Conservation (phyloP, 2,329 filamentous ascomycete species). For the Didymella segeticola region DNA sequence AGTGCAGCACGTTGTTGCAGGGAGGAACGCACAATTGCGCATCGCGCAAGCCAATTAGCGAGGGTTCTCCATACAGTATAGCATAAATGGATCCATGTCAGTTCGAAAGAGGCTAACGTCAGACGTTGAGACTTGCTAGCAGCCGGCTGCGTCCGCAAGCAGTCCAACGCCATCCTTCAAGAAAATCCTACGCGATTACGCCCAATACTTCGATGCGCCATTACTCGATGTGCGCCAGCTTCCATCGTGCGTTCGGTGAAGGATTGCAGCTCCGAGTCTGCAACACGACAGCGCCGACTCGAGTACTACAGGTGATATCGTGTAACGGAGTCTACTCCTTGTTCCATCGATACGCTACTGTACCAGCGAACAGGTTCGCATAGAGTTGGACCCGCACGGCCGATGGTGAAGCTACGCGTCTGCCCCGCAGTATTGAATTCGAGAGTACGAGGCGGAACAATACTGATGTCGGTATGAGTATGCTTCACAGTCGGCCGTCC, state of each 20-base stretch:
- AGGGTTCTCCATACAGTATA: slow-evolving; percentile 9
- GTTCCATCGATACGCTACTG: slow-evolving; percentile 28
- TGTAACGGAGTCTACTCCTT: slow-evolving; percentile 27
- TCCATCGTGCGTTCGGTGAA: slow-evolving; percentile 7
- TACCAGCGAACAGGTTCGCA: slow-evolving; percentile 34
- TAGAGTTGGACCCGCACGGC: slow-evolving; percentile 18
- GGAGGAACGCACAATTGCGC: slow-evolving; percentile 4
- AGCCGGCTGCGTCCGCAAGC: slow-evolving; percentile 40
- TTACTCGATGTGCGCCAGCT: slow-evolving; percentile 19
- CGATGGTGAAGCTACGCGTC: slow-evolving; percentile 26
- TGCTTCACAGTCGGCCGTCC: slow-evolving; percentile 12
- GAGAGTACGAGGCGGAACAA: slow-evolving; percentile 2
- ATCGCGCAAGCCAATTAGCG: slow-evolving; percentile 13
- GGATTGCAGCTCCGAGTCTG: slow-evolving; percentile 6
- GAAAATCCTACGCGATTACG: slow-evolving; percentile 3
- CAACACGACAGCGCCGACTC: slow-evolving; percentile 20
- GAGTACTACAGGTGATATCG: slow-evolving; percentile 7
- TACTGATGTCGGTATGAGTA: slow-evolving; percentile 3
- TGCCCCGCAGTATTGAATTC: slow-evolving; percentile 43
- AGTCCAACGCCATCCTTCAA: slow-evolving; percentile 15
- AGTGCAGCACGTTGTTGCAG: slow-evolving; percentile 20
- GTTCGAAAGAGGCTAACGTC: slow-evolving; percentile 46
- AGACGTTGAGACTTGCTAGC: slow-evolving; percentile 40
- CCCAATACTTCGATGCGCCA: slow-evolving; percentile 4
- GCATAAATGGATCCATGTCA: slow-evolving; percentile 36